Percentiles rank a stretch among this genome's conserved stretches.
These are phyloP conservation scores for Lecanosticta acicola DNA, from an alignment of 2,329 filamentous ascomycete genomes.

Conservation along the genomic window DNA sequence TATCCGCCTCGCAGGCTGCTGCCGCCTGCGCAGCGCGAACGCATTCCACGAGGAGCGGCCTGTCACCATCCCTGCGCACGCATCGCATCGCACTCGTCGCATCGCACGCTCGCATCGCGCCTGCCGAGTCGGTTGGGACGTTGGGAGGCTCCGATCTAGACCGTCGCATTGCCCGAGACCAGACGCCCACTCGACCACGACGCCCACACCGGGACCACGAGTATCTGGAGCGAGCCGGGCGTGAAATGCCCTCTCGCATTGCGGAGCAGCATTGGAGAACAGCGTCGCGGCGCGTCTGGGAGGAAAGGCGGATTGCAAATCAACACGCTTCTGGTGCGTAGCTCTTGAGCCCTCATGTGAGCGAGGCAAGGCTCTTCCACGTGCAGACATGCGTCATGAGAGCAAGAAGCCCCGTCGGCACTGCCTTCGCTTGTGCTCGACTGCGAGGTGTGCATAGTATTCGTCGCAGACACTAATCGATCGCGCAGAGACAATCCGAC, in stretches of 20 bases:
- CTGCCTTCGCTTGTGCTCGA: too few species aligned
- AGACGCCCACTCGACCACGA: too few species aligned
- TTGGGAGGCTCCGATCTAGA: background rate
- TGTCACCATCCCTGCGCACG: background rate
- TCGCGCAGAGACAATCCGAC: background rate
- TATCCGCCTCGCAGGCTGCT: background rate
- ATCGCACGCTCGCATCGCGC: background rate
- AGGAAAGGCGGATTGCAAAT: background rate
- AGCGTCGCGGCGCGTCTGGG: background rate
- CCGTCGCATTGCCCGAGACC: background rate
- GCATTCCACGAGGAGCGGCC: background rate
- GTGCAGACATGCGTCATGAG: background rate
- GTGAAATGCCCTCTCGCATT: slow-evolving; percentile 1
- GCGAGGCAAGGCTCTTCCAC: background rate
- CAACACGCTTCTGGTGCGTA: background rate
- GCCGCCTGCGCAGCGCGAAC: background rate
- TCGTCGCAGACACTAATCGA: background rate
- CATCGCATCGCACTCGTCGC: background rate
- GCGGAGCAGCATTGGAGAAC: background rate
- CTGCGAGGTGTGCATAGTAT: background rate
- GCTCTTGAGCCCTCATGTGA: background rate
- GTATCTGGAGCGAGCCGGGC: too few species aligned
- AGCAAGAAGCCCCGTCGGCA: background rate
- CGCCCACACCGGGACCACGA: too few species aligned
- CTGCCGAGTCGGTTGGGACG: background rate